A percentile compares a stretch with the other conserved stretches of the same genome.
These are phyloP conservation scores for Bipolaris cookei DNA, from an alignment of 2,329 filamentous ascomycete species.

Conservation along the genomic window DNA sequence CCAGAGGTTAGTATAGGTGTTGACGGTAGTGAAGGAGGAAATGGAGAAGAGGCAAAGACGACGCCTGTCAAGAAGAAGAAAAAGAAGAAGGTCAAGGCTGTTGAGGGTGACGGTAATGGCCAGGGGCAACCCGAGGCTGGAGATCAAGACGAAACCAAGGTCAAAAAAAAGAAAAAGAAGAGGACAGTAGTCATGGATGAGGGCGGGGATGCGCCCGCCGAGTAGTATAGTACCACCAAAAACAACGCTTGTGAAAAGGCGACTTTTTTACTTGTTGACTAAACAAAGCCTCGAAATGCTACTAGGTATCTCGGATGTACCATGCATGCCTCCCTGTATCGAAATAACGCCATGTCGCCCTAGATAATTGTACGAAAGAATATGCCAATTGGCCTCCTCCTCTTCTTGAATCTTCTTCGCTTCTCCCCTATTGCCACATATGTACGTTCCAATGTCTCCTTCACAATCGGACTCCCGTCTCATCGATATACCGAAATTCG, in stretches of 20 bases:
- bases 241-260: too few species aligned
- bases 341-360: slow-evolving; percentile 9
- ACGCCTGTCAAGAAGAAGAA: slow-evolving; percentile 47
- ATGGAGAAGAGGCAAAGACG: slow-evolving; percentile 22
- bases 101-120: slow-evolving; percentile 19
- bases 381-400: background rate
- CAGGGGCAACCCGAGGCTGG: slow-evolving; percentile 12
- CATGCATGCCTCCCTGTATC: background rate
- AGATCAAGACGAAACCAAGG: slow-evolving; percentile 42
- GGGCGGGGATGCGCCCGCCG: slow-evolving; percentile 14
- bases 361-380: slow-evolving; percentile 5
- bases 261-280: background rate
- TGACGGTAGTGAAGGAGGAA: slow-evolving; percentile 18
- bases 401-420: background rate
- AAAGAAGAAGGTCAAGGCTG: slow-evolving; percentile 51
- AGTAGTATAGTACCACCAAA: slow-evolving; percentile 10
- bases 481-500: background rate
- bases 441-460: background rate
- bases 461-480: background rate
- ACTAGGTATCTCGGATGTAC: slow-evolving; percentile 4
- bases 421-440: background rate
- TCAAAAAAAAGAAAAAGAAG: slow-evolving; percentile 53
- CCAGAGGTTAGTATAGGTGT: slow-evolving; percentile 52
- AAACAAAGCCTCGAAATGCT: slow-evolving; percentile 3
- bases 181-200: slow-evolving; percentile 46